These are phyloP conservation scores for Tuber borchii DNA, from an alignment of 495 filamentous ascomycete genomes.

Conservation along the genomic window DNA sequence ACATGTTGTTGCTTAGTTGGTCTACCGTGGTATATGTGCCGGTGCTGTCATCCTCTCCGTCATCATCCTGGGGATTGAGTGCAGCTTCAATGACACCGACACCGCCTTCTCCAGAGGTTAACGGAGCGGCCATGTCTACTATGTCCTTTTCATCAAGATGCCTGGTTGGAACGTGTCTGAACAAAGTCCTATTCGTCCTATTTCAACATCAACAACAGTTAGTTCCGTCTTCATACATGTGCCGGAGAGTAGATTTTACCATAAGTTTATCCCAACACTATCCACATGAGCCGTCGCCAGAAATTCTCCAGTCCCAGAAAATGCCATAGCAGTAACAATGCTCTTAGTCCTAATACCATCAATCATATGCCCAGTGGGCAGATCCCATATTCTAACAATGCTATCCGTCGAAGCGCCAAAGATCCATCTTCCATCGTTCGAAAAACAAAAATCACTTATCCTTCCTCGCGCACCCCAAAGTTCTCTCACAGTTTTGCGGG, in stretches of 20 bases:
- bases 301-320: slow-evolving; percentile 85
- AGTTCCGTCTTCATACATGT: background rate
- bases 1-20: slow-evolving; percentile 70
- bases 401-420: slow-evolving; percentile 79
- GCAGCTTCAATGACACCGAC: slow-evolving; percentile 64
- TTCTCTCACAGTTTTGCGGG: slow-evolving; percentile 81
- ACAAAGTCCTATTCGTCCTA: slow-evolving; percentile 77
- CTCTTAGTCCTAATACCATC: slow-evolving; percentile 72
- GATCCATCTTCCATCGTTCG: slow-evolving; percentile 89
- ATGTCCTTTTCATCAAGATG: slow-evolving; percentile 72
- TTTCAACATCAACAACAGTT: slow-evolving; percentile 13
- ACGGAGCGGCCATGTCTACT: slow-evolving; percentile 55
- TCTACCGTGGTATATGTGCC: slow-evolving; percentile 41
- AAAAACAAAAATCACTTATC: slow-evolving; percentile 84
- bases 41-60: slow-evolving; percentile 47
- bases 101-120: slow-evolving; percentile 77
- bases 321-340: slow-evolving; percentile 73
- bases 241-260: slow-evolving; percentile 45
- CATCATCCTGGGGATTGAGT: slow-evolving; percentile 49
- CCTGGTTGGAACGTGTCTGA: slow-evolving; percentile 75
- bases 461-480: slow-evolving; percentile 79
- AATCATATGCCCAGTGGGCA: slow-evolving; percentile 90
- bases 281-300: slow-evolving; percentile 81
- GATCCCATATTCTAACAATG: slow-evolving; percentile 82
- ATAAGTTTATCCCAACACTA: slow-evolving; percentile 80